Base-by-base conservation (phyloP, 2,329 filamentous ascomycete species). In the Nothophoma quercina region DNA sequence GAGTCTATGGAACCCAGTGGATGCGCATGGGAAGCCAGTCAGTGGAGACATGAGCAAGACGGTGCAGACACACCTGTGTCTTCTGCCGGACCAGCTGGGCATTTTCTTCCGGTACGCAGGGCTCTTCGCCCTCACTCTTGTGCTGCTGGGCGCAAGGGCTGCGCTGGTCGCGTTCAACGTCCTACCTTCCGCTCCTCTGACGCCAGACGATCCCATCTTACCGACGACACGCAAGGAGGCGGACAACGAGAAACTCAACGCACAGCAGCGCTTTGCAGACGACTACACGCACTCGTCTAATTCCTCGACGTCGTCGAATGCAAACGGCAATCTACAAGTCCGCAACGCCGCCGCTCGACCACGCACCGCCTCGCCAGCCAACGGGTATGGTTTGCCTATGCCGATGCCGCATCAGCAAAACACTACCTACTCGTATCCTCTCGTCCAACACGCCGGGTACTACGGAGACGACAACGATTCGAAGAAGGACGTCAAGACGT, bases 1-100 rank as follows among this genome's bases (percentile, higher is more conserved):
- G 32, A 96, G 91, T 71, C 79, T 99, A 50, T 97, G 91, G 85
- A 98, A 99, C 69, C 95, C 95, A 0, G 82, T 98, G 47, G 89
- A 93, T 63, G 78, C 77, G 10, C 51, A 45, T 1, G 74, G 73
- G 2, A 65, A 61, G n/a, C 55, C 69, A 1, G 36, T 70, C 18
- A 51, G 43, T 3, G 43, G 72, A 77, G 38, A 85, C 81, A 42
- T 40, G 47, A 70, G 56, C 58, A 44, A 46, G 7, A 97, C 93
- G 0, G 76, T 96, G 3, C 91, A 98, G 75, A 95, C 90, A 1
- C 90, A 96, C 59, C 83, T 98, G 2, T 99, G 95, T 70, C 83
- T 99, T 2, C 81, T 98, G 7, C 95, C 95, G 0, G 91, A 93
- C 72, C 92, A 97, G 73, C 79, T 97, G 9, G 83, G 84, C 41